These are phyloP conservation scores for Scheffersomyces stambukii DNA, from an alignment of 1,139 yeast species.

Conservation along the genomic window DNA sequence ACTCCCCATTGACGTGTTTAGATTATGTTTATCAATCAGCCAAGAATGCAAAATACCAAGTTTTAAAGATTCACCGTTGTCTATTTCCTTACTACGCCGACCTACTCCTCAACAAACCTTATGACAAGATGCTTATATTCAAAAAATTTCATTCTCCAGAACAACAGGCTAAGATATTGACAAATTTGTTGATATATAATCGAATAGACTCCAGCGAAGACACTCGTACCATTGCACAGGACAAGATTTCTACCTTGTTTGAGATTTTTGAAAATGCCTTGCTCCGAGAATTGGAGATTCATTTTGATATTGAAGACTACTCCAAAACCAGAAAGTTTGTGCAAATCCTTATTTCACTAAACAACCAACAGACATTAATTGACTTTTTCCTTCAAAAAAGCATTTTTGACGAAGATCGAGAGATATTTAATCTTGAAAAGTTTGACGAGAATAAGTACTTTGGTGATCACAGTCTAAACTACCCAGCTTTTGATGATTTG, in stretches of 20 bases:
- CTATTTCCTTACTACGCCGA: constrained; percentile 46
- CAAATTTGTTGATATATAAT: constrained; percentile 36
- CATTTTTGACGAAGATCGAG: constrained; percentile 34
- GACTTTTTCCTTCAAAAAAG: constrained; percentile 46
- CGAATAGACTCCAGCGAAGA: constrained; percentile 33
- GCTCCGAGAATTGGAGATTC: constrained; percentile 63
- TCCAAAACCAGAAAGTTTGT: constrained; percentile 32
- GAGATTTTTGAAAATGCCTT: constrained; percentile 76
- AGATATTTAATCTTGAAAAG: constrained; percentile 27
- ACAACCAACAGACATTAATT: constrained; percentile 42
- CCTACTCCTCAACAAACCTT: constrained; percentile 41
- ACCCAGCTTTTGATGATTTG: constrained; percentile 19
- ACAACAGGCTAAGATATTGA: constrained; percentile 43
- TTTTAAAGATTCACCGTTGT: constrained; percentile 38
- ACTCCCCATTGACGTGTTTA: constrained; percentile 37
- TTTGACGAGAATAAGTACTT: constrained; percentile 20
- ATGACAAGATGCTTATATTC: constrained; percentile 45
- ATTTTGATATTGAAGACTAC: constrained; percentile 50
- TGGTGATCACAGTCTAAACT: constrained; percentile 13
- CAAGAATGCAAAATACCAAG: constrained; percentile 39
- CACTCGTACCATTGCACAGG: constrained; percentile 32
- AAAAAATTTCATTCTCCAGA: constrained; percentile 45
- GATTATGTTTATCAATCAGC: constrained; percentile 35
- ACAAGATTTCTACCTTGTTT: constrained; percentile 51
- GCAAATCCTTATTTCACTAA: constrained; percentile 30